A percentile compares a stretch with the other conserved stretches of the same genome.
These are phyloP conservation scores for Noccaea bulbosa DNA, from an alignment of 345 rosid genomes.

Conservation along the genomic window DNA sequence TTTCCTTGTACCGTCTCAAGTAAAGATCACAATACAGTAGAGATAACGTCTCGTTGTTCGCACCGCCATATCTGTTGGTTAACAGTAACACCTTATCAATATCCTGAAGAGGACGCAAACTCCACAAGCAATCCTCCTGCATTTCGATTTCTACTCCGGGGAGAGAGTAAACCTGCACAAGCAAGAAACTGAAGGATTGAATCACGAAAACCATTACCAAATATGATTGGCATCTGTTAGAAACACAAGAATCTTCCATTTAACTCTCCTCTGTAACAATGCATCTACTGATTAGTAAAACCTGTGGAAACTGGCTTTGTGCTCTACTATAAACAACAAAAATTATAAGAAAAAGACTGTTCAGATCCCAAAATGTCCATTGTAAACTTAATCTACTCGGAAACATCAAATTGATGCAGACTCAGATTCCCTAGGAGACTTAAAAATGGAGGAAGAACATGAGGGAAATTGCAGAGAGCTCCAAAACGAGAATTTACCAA, in stretches of 20 bases:
- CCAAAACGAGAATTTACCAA: too few species aligned
- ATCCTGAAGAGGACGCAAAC: conserved; percentile 34
- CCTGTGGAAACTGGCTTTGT: neutral
- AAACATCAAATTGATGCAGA: neutral
- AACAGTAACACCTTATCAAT: conserved; percentile 27
- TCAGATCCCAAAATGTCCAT: neutral
- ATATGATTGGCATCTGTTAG: conserved; percentile 3
- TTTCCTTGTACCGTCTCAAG: conserved; percentile 41
- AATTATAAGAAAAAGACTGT: neutral
- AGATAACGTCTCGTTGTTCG: conserved; percentile 31
- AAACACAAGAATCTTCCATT: neutral
- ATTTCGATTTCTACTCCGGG: conserved; percentile 30
- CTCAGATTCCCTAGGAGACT: neutral
- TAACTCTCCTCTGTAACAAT: neutral
- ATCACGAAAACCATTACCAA: neutral
- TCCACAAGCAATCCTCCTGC: conserved; percentile 34
- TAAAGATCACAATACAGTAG: conserved; percentile 32
- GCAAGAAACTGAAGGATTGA: neutral
- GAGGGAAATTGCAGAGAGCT: too few species aligned
- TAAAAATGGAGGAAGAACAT: neutral
- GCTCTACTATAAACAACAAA: neutral
- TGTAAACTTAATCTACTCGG: neutral
- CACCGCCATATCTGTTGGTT: conserved; percentile 23
- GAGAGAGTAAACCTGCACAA: conserved; percentile 5
- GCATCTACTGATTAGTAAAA: neutral